These are phyloP conservation scores for Chalciporus pseudorubinellus DNA, from an alignment of 768 basidiomycete species.

Conservation along the genomic window DNA sequence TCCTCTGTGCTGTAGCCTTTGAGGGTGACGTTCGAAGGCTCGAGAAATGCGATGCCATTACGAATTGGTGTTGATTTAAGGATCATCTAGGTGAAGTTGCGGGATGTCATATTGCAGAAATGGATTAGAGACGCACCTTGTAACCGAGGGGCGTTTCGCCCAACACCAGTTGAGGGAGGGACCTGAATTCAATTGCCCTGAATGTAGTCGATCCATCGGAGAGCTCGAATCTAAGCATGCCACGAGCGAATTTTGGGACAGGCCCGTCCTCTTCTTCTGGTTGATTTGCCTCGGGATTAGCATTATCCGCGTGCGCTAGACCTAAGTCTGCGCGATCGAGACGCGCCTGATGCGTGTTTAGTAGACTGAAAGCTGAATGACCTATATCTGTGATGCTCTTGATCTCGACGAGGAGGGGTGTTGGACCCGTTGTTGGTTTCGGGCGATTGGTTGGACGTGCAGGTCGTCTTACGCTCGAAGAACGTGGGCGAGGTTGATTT, in stretches of 20 bases:
- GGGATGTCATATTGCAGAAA: background rate
- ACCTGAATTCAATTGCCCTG: conserved; percentile 76
- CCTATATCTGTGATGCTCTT: conserved; percentile 80
- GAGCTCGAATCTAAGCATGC: conserved; percentile 73
- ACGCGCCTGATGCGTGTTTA: conserved; percentile 65
- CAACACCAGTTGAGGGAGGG: conserved; percentile 61
- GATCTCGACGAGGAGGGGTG: conserved; percentile 73
- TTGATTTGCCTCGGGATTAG: conserved; percentile 39
- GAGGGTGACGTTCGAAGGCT: conserved; percentile 61
- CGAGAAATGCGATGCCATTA: conserved; percentile 72
- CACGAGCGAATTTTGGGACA: conserved; percentile 77
- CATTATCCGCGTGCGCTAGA: conserved; percentile 36
- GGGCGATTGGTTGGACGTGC: conserved; percentile 7
- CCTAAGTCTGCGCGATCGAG: conserved; percentile 54
- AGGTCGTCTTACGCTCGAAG: background rate
- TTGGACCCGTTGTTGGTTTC: conserved; percentile 31
- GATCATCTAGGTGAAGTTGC: conserved; percentile 47
- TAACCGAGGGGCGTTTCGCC: conserved; percentile 78
- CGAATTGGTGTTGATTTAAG: conserved; percentile 68
- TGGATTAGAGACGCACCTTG: conserved; percentile 53
- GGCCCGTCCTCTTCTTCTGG: conserved; percentile 64
- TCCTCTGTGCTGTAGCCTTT: conserved; percentile 65
- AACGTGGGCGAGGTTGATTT: conserved; percentile 6
- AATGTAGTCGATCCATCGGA: conserved; percentile 73
- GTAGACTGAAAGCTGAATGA: conserved; percentile 75